A percentile compares a stretch with the other conserved stretches of the same genome.
These are phyloP conservation scores for Phytophthora rubi DNA, from an alignment of 352 stramenopile species.

Conservation along the genomic window DNA sequence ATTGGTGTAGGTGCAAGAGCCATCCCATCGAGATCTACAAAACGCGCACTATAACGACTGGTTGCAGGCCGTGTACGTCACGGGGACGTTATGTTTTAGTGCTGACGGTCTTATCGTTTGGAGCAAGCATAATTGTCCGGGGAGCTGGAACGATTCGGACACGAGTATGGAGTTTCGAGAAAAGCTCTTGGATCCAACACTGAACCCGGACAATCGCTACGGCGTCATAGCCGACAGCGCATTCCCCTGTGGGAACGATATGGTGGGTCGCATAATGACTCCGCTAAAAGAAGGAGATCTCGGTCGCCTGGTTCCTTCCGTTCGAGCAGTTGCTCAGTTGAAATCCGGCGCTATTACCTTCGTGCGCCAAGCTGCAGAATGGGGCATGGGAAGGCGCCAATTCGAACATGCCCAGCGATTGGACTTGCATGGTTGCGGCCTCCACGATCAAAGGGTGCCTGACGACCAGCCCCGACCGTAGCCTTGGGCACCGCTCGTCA, in stretches of 20 bases:
- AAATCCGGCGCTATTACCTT: not conserved
- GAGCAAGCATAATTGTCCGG: constrained; percentile 18
- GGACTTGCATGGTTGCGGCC: too few relatives aligned
- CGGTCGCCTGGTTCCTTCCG: not conserved
- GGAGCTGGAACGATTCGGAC: constrained; percentile 27
- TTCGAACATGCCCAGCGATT: too few relatives aligned
- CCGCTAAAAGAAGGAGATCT: constrained; percentile 4
- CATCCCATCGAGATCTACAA: not conserved
- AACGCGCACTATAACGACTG: constrained; percentile 29
- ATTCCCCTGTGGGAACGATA: constrained; percentile 1
- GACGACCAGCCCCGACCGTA: too few relatives aligned
- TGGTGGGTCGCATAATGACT: not conserved
- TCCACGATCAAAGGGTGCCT: too few relatives aligned
- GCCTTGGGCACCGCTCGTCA: too few relatives aligned
- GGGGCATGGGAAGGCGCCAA: not conserved
- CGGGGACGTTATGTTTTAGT: constrained; percentile 13
- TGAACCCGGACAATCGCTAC: not conserved
- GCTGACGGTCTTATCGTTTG: constrained; percentile 19
- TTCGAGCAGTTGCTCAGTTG: not conserved
- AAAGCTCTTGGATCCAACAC: not conserved
- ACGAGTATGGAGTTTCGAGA: constrained; percentile 1
- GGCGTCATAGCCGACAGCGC: constrained; percentile 13
- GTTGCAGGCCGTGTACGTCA: constrained; percentile 14
- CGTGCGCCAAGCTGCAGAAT: constrained; percentile 1
- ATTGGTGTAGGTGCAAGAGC: constrained; percentile 2